These are phyloP conservation scores for Cercospora berteroae DNA, from an alignment of 2,329 filamentous ascomycete species.

Conservation along the genomic window DNA sequence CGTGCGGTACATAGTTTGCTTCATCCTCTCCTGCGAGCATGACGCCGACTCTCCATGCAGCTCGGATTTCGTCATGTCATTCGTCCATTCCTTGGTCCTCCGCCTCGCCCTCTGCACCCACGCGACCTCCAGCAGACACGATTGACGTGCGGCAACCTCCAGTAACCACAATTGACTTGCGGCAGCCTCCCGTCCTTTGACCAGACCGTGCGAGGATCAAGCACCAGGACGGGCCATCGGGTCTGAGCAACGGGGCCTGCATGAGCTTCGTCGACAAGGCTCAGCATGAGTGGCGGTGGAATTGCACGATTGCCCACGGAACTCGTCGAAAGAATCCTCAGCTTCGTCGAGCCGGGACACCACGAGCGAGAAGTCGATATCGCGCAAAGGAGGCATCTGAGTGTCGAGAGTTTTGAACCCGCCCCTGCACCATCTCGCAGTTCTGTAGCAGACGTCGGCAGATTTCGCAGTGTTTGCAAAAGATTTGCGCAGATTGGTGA, in stretches of 20 bases:
- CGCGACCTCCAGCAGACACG: not conserved
- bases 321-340: conserved; percentile 51
- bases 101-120: not conserved
- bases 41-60: conserved; percentile 14
- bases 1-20: conserved; percentile 8
- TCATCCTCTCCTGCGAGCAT: conserved; percentile 11
- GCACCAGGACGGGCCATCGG: not conserved
- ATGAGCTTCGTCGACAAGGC: not conserved
- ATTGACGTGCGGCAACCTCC: not conserved
- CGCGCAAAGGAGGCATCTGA: conserved; percentile 52
- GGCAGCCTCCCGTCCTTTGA: not conserved
- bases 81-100: conserved; percentile 1
- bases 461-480: conserved; percentile 50
- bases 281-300: conserved; percentile 5
- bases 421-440: conserved; percentile 44
- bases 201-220: not conserved
- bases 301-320: conserved; percentile 40
- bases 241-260: not conserved
- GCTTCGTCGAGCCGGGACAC: conserved; percentile 51
- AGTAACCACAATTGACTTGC: not conserved
- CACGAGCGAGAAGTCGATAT: conserved; percentile 51
- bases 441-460: conserved; percentile 46
- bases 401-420: conserved; percentile 52
- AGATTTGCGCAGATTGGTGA: conserved; percentile 52
- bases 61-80: conserved; percentile 12